Evolutionary conservation across 139 green algal species (phyloP).

Genomic region (Spirogloea muscicola): DNA sequence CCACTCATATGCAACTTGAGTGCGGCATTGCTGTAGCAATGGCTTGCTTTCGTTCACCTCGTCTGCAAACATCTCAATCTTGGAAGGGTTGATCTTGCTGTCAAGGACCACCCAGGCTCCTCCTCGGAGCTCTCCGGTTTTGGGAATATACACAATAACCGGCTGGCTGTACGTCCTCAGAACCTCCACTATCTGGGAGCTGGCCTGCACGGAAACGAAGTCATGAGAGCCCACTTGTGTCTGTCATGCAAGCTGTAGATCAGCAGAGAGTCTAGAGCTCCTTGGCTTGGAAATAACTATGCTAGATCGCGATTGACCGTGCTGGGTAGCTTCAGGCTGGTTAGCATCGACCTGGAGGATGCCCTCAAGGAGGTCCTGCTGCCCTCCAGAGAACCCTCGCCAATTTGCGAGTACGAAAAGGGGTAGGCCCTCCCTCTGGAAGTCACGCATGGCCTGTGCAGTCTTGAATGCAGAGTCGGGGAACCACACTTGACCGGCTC

Average conservation of each 20-base stretch:
- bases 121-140: constrained; percentile 86
- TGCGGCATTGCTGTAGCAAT: no score
- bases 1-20: no score
- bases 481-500: constrained; percentile 85
- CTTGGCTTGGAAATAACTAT: no score
- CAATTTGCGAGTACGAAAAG: constrained; percentile 98
- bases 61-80: constrained; percentile 62
- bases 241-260: no score
- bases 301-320: no score
- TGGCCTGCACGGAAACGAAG: no score
- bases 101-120: constrained; percentile 98
- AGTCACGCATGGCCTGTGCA: constrained; percentile 94
- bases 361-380: constrained; percentile 95
- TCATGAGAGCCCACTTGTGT: no score
- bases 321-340: no score
- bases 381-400: constrained; percentile 94
- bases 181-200: constrained; percentile 92
- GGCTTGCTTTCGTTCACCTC: no score
- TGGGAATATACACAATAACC: constrained; percentile 94
- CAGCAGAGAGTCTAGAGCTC: no score
- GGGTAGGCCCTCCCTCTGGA: constrained; percentile 86
- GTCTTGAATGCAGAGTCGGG: constrained; percentile 95
- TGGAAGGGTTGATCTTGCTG: constrained; percentile 81
- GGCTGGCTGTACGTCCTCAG: constrained; percentile 85
- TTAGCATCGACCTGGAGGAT: no score